These are phyloP conservation scores for Candida ficus DNA, from an alignment of 805 yeast species.

Conservation along the genomic window DNA sequence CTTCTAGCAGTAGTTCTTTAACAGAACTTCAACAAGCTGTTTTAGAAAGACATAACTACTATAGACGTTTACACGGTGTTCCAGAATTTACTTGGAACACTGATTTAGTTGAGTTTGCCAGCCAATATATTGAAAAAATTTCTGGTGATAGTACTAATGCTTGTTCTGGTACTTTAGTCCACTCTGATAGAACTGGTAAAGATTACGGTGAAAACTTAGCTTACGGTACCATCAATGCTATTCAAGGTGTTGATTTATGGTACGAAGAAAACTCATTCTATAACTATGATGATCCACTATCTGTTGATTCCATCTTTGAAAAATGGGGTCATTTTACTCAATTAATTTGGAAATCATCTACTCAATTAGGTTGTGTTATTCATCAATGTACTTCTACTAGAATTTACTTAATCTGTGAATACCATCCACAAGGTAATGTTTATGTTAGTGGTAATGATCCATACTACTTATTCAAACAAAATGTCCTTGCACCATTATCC, in stretches of 20 bases:
- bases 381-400: slow-evolving; percentile 23
- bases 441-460: slow-evolving; percentile 25
- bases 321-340: slow-evolving; percentile 75
- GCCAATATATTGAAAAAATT: slow-evolving; percentile 38
- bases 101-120: slow-evolving; percentile 42
- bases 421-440: slow-evolving; percentile 50
- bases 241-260: slow-evolving; percentile 62
- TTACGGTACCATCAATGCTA: slow-evolving; percentile 43
- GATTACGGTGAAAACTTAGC: slow-evolving; percentile 75
- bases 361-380: slow-evolving; percentile 59
- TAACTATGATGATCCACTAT: slow-evolving; percentile 42
- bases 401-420: slow-evolving; percentile 68
- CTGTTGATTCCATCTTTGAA: slow-evolving; percentile 37
- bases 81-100: slow-evolving; percentile 45
- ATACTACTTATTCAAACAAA: slow-evolving; percentile 33
- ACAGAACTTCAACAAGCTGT: slow-evolving; percentile 34
- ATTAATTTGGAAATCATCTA: slow-evolving; percentile 60
- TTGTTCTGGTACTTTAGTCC: slow-evolving; percentile 51
- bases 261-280: slow-evolving; percentile 58
- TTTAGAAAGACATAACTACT: slow-evolving; percentile 44
- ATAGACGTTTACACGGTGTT: slow-evolving; percentile 44
- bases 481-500: slow-evolving; percentile 36
- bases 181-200: slow-evolving; percentile 47
- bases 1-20: slow-evolving; percentile 8
- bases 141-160: slow-evolving; percentile 39